Base-by-base conservation (phyloP, 805 yeast genomes). In the Starmerella tilneyi region DNA sequence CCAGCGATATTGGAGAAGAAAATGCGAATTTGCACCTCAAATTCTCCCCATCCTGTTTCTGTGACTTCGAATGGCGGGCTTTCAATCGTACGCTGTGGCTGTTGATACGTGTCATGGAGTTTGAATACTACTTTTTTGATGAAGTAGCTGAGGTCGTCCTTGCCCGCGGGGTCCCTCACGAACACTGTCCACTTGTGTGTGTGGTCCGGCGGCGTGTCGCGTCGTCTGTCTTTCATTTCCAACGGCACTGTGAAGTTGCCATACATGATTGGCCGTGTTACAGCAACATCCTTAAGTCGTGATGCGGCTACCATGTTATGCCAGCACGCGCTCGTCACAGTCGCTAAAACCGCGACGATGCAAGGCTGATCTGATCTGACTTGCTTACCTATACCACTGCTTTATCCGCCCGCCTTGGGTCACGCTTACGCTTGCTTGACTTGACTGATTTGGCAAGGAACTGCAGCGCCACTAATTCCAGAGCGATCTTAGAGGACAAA, bases 21-120 rank as follows among this genome's bases (percentile, higher is more conserved):
- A 15, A 92, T 75, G 59, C 88, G 84, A 45, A 92, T 79, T 29
- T 83, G 76, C 50, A 92, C 81, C 59, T 92, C 99, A 63, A 92
- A 92, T 63, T 92, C 99, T 54, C 99, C 99, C 99, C 99, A 92
- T 0, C 99, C 99, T 0, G 97, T 84, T 59, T 92, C 99, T 2
- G 94, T 82, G 23, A 92, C 85, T 61, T 86, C 94, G 57, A 81
- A 92, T 0, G 98, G 98, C 2, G 97, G 96, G 24, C 69, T 61
- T 51, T 92, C 97, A 13, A 89, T 71, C 1, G 92, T 73, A 45
- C 99, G 69, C n/a, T 85, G 76, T 1, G 96, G 76, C 55, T 79
- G 84, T 17, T 79, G 81, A 57, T 89, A 92, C 0, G 98, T 92
- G 53, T 92, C 98, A 63, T 92, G 98, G 19, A 92, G 69, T 60